Conservation (phyloP, 1,284 basidiomycete genomes). For the Papiliotrema nemorosa region DNA sequence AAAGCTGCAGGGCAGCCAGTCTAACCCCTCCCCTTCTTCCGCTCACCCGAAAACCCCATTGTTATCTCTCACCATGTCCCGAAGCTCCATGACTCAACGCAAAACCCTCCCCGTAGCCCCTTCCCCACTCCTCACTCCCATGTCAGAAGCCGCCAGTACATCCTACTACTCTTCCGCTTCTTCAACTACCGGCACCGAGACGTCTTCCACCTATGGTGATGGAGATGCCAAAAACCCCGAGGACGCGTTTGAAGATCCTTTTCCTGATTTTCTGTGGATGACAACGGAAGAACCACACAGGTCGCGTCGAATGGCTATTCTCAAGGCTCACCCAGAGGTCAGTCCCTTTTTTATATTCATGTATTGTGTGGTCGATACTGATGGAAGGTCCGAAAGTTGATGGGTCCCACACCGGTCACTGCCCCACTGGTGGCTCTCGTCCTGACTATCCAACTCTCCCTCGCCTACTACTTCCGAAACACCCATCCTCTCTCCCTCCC, state of each 20-base stretch:
- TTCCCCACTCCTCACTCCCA: too few species aligned
- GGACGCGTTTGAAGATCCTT: conserved; percentile 20
- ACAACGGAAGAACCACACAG: conserved; percentile 98
- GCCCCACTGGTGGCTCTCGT: conserved; percentile 81
- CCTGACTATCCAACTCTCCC: conserved; percentile 67
- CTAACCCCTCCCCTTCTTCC: too few species aligned
- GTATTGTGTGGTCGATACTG: not conserved
- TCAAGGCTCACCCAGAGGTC: conserved; percentile 92
- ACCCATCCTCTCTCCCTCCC: conserved; percentile 64
- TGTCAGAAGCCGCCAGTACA: too few species aligned
- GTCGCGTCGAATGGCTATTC: conserved; percentile 76
- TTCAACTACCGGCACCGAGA: not conserved
- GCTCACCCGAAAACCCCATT: too few species aligned
- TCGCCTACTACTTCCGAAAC: conserved; percentile 65
- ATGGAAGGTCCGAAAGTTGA: conserved; percentile 77
- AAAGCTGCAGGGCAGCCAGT: too few species aligned
- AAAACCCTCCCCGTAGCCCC: too few species aligned
- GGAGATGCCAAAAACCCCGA: not conserved
- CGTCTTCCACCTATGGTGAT: not conserved
- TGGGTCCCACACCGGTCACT: conserved; percentile 89
- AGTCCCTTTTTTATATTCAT: conserved; percentile 9
- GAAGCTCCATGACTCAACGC: too few species aligned
- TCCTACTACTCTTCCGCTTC: not conserved
- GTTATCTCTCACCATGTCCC: too few species aligned
- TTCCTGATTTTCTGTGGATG: conserved; percentile 80